Base-by-base conservation (phyloP, 2,329 filamentous ascomycete genomes). In the Fusarium coffeatum region DNA sequence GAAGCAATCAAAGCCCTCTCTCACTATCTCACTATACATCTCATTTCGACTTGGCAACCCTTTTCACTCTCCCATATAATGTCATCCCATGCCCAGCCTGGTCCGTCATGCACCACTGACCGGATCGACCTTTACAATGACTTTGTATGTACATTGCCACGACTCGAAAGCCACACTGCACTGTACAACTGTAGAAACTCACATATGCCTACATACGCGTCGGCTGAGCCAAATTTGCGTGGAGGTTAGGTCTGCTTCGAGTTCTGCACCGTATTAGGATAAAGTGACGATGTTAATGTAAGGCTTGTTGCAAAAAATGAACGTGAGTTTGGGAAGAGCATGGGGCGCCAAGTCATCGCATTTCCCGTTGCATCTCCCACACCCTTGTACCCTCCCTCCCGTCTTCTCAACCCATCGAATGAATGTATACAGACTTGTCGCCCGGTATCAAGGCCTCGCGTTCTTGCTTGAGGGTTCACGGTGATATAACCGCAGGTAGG, bases 271-370 rank as follows among this genome's bases (percentile, higher is more conserved):
- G 18, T 51, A 51, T 27, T 41, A 25, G 13, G 8, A 20, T 41
- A 37, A 23, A 66, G 27, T 34, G 47, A 45, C 34, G 43, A 45
- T 37, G 32, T 45, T 28, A 12, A 64, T 37, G 18, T 10, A 37
- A 11, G 43, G 54, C 15, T 53, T 56, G 61, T 62, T 42, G 49
- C 48, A 60, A 64, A 64, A 47, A 65, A 47, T 57, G 49, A 65
- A 47, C 56, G 46, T 50, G 64, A 61, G 47, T 60, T 58, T 62
- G 37, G 37, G 51, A 49, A 55, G 66, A 56, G 59, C 56, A 63
- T 66, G 71, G 71, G 70, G 62, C 66, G 67, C 72, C 73, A 75
- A 60, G 69, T 74, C 73, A 76, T 76, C 70, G 68, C 68, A 73
- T 75, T 73, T 73, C 62, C 72, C 66, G 70, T 72, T 67, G 57